These are phyloP conservation scores for Vitis cinerea DNA, from an alignment of 164 flowering plant genomes.

Conservation along the genomic window DNA sequence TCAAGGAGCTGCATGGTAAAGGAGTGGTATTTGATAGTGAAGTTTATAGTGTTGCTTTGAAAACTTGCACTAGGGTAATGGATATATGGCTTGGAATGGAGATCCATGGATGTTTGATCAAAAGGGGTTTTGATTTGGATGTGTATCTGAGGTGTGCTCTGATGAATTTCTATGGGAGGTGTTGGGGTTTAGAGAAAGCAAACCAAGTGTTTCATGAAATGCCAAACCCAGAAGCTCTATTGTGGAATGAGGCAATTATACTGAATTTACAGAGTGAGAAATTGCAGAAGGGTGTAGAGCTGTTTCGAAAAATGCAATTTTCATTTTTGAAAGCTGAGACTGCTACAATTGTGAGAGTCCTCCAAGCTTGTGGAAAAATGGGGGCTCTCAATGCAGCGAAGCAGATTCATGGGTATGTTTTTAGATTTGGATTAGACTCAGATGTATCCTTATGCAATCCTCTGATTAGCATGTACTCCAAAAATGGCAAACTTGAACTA, in stretches of 20 bases:
- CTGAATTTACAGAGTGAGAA: conserved; percentile 35
- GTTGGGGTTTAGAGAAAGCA: conserved; percentile 40
- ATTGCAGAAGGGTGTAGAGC: conserved; percentile 26
- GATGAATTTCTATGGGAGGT: conserved; percentile 52
- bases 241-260: conserved; percentile 55
- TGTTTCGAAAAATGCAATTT: conserved; percentile 55
- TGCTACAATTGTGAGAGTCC: conserved; percentile 35
- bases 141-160: conserved; percentile 43
- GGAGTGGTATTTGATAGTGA: conserved; percentile 33
- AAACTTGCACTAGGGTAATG: conserved; percentile 32
- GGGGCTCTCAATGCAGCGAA: conserved; percentile 49
- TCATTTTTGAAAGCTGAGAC: conserved; percentile 31
- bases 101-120: conserved; percentile 55
- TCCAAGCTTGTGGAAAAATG: conserved; percentile 56
- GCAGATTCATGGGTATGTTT: conserved; percentile 65
- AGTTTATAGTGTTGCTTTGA: conserved; percentile 32
- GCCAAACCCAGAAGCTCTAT: conserved; percentile 17
- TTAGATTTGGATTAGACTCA: conserved; percentile 29
- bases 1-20: conserved; percentile 43
- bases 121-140: conserved; percentile 53
- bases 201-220: conserved; percentile 41
- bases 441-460: conserved; percentile 41
- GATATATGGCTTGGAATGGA: conserved; percentile 44
- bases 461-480: conserved; percentile 57
- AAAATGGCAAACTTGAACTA: conserved; percentile 28